Base-by-base conservation (phyloP, 2,329 filamentous ascomycete genomes). In the Helicocarpus griseus region DNA sequence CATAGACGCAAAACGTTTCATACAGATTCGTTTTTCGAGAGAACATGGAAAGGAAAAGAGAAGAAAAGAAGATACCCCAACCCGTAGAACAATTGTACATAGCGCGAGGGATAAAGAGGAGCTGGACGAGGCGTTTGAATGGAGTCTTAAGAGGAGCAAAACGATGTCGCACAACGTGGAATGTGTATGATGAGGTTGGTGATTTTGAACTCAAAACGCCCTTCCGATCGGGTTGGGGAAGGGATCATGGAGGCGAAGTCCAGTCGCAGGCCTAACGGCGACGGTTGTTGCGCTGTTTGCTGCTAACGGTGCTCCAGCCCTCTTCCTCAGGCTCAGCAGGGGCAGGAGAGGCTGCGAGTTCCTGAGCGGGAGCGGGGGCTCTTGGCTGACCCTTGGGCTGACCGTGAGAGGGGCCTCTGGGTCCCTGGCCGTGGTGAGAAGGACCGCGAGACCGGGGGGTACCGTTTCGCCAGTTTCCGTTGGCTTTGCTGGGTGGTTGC, bases 251-350 rank as follows among this genome's bases (percentile, higher is more conserved):
- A 21, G 14, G 36, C 8, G 8, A 19, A 7, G 36, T 47, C 35
- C 35, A 50, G 7, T 38, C 48, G 28, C 48, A 38, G 24, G 35
- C 8, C 9, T 48, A 62, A 53, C 70, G 69, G 55, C 72, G 70
- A 55, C 72, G 70, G 60, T 67, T 71, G 62, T 64, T 71, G 60
- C 70, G 70, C 59, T 65, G 67, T 58, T 66, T 71, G 52, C 68
- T 63, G 56, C 68, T 65, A 52, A 74, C 72, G 14, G 72, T 75
- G 63, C 71, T 75, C 72, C 72, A 75, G 56, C 72, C 72, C 50
- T 73, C 72, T 46, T 74, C 69, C 44, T 74, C 71, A 38, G 63
- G 48, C 13, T 50, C 63, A 49, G 62, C 58, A 21, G 58, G 54
- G 17, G 65, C 58, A 44, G 65, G 57, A 31, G 62, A 59, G 48